Base-by-base conservation (phyloP, 192 early-diverging fungal species). In the Coemansia reversa region DNA sequence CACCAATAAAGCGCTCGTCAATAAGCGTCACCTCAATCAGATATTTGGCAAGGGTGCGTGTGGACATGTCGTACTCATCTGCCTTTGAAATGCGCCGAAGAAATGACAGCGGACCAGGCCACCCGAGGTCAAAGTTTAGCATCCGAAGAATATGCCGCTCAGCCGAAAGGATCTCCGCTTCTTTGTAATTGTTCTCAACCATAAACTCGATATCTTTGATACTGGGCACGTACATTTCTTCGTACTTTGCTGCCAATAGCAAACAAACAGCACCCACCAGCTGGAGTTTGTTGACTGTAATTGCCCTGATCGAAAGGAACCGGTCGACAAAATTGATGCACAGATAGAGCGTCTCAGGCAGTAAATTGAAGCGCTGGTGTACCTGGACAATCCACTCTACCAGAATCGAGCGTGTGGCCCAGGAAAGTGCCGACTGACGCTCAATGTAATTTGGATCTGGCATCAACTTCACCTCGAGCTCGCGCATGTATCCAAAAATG, bases 401-500 rank as follows among this genome's bases (percentile, higher is more conserved):
- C 5, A 88, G 65, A n/a, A 80, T 69, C 3, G 70, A 58, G 19
- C 86, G 73, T n/a, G 79, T 81, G 11, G 58, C 57, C 86, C 86
- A 88, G 1, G 63, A 63, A 12, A 88, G 55, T 1, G 77, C 63
- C 19, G 60, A 35, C 69, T 88, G 86, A 27, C 56, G 47, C 39
- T 59, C 53, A 30, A 85, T 81, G 69, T 89, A 89, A 3, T 74
- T 6, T 23, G 82, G 66, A 51, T 83, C 72, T 16, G 86, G 84
- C 62, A 84, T 64, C 55, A 81, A 66, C 45, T 72, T 50, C 51
- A 84, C 81, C 78, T 90, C 88, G 27, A 88, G 70, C 65, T 83
- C 76, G 14, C 79, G 67, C 78, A 86, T 83, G 59, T 90, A 88
- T 3, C 69, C 75, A 81, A 87, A 87, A 29, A 90, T 90, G 50